Base-by-base conservation (phyloP, 1,139 yeast genomes). In the Eremothecium gossypii region DNA sequence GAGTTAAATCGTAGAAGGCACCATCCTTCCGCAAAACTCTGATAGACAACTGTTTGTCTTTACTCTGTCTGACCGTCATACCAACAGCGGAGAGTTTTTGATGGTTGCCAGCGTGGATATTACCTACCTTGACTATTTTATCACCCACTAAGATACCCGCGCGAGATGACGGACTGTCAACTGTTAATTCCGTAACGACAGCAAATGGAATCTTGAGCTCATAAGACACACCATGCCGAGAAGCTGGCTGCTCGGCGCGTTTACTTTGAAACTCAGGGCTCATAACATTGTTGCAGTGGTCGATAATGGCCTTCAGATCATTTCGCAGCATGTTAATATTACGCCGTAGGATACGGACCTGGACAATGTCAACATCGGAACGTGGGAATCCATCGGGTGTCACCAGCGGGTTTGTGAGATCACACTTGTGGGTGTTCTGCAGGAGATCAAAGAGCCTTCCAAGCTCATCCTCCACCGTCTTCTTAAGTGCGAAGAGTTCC, bases 311-410 rank as follows among this genome's bases (percentile, higher is more conserved):
- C 44, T 68, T 70, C 48, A 79, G 68, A 60, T 89, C 96, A 55
- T 86, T 87, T 45, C 79, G 67, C 41, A 82, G 66, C 43, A 83
- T 67, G 38, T 83, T 78, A 33, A 87, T 76, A 53, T 73, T 74
- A 7, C 78, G 74, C 47, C 96, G 61, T 0, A 76, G 56, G n/a
- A 74, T 64, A 41, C 93, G 66, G 2, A 79, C 67, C 31, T 83
- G 72, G 31, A 73, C 77, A 5, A 89, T 83, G 54, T 91, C 95
- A 28, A 89, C 73, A 57, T 91, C 97, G 11, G 70, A 65, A 31
- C 96, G 68, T 0, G 98, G 98, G 52, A 75, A 91, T 30, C 96
- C 96, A 54, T 89, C 95, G 0, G 55, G 47, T 0, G 83, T 74
- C 2, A 83, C 61, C 49, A 89, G 64, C 0, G 78, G 69, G 0